Evolutionary conservation across 2,329 filamentous ascomycete species (phyloP), one percentile per base, ranked within the genome.

Genomic region (Cercospora brassicicola): DNA sequence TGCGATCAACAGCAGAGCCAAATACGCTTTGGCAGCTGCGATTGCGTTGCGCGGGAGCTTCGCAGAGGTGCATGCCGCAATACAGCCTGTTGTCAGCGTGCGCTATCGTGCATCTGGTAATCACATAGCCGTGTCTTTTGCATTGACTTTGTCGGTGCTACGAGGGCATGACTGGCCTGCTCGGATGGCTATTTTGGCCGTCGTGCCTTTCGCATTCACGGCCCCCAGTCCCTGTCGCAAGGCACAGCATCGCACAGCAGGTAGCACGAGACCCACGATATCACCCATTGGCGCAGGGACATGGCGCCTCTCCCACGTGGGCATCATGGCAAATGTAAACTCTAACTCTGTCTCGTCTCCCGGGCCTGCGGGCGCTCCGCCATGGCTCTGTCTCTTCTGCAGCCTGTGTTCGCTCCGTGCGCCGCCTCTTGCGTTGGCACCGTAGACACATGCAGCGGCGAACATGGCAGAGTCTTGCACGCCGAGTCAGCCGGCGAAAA

Each of bases 271-370:
- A 30, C 30, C 26, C 53, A n/a, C n/a, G 26, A 30, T 33, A 28
- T 30, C 53, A 26, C 26, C 53, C 26, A 30, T 30, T 20, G 26
- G 26, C 30, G 53, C 53, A 57, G 53, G 53, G 53, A 57, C 53
- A 57, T 15, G 53, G 30, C 26, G 26, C 26, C 30, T 57, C 23
- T 57, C n/a, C 53, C 53, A 57, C 53, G 53, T 57, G 53, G 53
- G 26, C 53, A 33, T 57, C 53, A 57, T 30, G 53, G 26, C 26
- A 30, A 28, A 33, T 57, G 45, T 51, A 51, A 57, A 33, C 53
- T 33, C 53, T 30, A 57, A 57, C 53, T 57, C 53, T 57, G 30
- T 57, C 53, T 33, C 26, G 53, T 31, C 53, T 57, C 53, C 53
- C 53, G 53, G 26, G 53, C 53, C 26, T 33, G 53, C 53, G 20